Conservation (phyloP, 495 filamentous ascomycete genomes). For the Cercophora samala region DNA sequence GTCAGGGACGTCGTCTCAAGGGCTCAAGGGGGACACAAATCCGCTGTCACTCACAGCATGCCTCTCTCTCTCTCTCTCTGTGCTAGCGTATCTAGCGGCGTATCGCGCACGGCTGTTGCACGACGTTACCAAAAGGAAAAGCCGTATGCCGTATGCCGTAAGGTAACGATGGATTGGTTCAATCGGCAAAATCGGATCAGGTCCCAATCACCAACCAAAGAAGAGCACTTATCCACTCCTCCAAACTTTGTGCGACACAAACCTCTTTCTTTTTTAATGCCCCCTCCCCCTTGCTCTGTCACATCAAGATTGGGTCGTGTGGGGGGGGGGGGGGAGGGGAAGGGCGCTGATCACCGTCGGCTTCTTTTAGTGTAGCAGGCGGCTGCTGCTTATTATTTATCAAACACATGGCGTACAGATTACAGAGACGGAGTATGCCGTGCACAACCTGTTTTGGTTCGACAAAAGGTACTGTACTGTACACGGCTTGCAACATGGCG, state of each 20-base stretch:
- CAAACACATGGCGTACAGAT: too few relatives aligned
- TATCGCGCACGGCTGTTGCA: neutral
- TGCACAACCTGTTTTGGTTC: neutral
- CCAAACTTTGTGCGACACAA: neutral
- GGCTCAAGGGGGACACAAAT: too few relatives aligned
- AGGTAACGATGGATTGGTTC: neutral
- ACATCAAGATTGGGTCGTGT: neutral
- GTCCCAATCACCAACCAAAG: conserved; percentile 12
- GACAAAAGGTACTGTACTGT: too few relatives aligned
- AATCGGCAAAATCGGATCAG: conserved; percentile 19
- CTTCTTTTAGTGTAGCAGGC: neutral
- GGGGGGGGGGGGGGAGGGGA: too few relatives aligned
- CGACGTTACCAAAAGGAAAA: neutral
- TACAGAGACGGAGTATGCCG: neutral
- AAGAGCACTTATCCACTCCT: neutral
- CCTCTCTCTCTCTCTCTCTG: too few relatives aligned
- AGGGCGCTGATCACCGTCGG: neutral
- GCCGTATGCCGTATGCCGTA: neutral
- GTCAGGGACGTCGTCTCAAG: neutral
- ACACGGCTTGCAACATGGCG: neutral
- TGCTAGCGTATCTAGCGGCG: neutral
- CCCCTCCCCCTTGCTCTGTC: neutral
- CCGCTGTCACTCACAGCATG: neutral
- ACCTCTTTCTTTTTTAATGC: neutral
- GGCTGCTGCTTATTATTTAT: neutral